Conservation (phyloP, 768 basidiomycete genomes). For the Mycena belliarum region DNA sequence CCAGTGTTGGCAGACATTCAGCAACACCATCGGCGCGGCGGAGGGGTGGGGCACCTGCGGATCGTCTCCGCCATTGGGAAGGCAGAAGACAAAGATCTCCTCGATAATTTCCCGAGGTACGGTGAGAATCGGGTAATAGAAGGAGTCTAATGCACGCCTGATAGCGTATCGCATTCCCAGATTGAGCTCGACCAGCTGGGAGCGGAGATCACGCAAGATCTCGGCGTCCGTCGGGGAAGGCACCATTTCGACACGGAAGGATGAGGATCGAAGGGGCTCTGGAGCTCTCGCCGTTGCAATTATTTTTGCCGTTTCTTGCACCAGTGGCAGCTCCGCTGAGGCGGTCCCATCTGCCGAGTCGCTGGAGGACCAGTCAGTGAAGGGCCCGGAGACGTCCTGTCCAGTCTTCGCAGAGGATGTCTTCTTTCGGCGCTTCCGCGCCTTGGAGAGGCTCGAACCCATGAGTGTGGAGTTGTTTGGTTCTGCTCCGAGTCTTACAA, state of each 20-base stretch:
- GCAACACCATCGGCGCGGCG: conserved; percentile 2
- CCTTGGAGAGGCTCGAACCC: conserved; percentile 1
- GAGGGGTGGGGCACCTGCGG: conserved; percentile 1
- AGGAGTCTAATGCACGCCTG: conserved; percentile 4
- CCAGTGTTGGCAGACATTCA: conserved; percentile 6
- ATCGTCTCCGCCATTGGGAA: conserved; percentile 1
- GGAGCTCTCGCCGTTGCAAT: background rate
- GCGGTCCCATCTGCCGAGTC: background rate
- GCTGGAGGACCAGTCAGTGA: background rate
- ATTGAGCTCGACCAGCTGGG: conserved; percentile 9
- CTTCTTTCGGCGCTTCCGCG: conserved; percentile 32
- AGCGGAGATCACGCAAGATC: conserved; percentile 1
- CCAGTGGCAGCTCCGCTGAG: background rate
- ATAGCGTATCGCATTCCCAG: conserved; percentile 7
- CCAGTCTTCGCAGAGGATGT: conserved; percentile 37
- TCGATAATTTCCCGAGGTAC: conserved; percentile 10
- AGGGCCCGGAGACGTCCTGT: background rate
- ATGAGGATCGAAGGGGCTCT: background rate
- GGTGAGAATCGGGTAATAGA: conserved; percentile 9
- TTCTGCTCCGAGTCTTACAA: background rate
- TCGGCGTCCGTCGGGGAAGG: background rate
- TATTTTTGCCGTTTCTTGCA: no score
- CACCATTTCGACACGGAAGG: background rate
- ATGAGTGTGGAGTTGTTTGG: conserved; percentile 1
- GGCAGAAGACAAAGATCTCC: conserved; percentile 10